These are phyloP conservation scores for Tulasnella sp. DNA, from an alignment of 768 basidiomycete species.

Conservation along the genomic window DNA sequence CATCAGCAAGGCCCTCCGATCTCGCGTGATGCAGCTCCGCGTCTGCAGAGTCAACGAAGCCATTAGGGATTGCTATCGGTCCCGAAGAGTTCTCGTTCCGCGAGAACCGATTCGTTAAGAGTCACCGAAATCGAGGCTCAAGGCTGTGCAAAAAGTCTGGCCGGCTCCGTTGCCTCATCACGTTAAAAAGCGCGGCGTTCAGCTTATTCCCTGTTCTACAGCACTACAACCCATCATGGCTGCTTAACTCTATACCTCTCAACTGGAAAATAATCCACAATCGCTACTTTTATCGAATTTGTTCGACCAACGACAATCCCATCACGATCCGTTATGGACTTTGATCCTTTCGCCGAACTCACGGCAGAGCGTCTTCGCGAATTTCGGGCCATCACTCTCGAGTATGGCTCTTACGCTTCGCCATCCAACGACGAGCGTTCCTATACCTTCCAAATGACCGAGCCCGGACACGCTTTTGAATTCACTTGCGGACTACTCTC, in stretches of 20 bases:
- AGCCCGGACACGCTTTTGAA: background rate
- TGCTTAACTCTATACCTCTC: background rate
- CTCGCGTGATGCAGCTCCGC: background rate
- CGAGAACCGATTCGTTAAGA: background rate
- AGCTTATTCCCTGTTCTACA: background rate
- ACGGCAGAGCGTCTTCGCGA: background rate
- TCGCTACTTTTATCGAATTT: background rate
- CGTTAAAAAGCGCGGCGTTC: background rate
- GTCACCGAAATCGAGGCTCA: background rate
- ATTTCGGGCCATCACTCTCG: slow-evolving; percentile 5
- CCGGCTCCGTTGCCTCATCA: background rate
- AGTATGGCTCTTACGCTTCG: background rate
- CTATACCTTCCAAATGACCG: background rate
- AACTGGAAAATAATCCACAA: background rate
- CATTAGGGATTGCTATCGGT: background rate
- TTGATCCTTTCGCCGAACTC: background rate
- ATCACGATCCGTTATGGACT: background rate
- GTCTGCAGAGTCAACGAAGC: background rate
- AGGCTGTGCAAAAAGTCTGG: slow-evolving; percentile 1
- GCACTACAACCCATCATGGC: background rate
- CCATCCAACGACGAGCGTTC: background rate
- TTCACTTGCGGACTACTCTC: background rate
- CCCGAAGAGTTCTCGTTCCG: no score
- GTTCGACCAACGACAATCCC: background rate
- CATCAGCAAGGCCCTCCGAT: no score